phyloP scores from a whole-genome alignment of 495 filamentous ascomycete species.

The Neurospora sp. region DNA sequence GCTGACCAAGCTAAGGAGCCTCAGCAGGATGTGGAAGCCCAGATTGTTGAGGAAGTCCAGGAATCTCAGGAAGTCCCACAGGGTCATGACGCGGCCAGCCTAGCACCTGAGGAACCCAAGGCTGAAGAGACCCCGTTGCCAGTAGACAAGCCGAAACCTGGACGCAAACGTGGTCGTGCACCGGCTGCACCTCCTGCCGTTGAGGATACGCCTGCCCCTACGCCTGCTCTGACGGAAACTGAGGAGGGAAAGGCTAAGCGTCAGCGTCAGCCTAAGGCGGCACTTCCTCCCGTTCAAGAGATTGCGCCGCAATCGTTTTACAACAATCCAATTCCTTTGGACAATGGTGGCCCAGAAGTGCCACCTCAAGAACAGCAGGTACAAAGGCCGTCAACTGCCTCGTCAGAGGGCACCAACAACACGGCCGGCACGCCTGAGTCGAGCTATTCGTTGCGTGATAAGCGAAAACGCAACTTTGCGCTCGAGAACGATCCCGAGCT shows the following conservation, averaged over 20 bases:
- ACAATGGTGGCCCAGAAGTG: not conserved
- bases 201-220: not conserved
- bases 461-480: constrained; percentile 26
- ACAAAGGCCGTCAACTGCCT: constrained; percentile 24
- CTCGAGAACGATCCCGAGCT: constrained; percentile 26
- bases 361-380: constrained; percentile 15
- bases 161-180: constrained; percentile 14
- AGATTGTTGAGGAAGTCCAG: not conserved
- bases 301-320: constrained; percentile 20
- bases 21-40: not conserved
- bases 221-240: not conserved
- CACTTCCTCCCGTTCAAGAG: constrained; percentile 4
- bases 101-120: not conserved
- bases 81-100: not conserved
- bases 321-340: constrained; percentile 9
- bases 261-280: not conserved
- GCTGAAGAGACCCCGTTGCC: not conserved
- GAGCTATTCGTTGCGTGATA: constrained; percentile 27
- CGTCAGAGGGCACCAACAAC: constrained; percentile 16
- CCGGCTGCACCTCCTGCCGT: constrained; percentile 7
- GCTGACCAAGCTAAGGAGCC: not conserved
- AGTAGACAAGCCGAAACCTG: not conserved
- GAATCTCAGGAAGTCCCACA: not conserved
- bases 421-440: constrained; percentile 24
- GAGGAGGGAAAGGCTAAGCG: constrained; percentile 19